A percentile compares a stretch with the other conserved stretches of the same genome.
These are phyloP conservation scores for Penicillium cinerascens DNA, from an alignment of 495 filamentous ascomycete genomes.

Conservation along the genomic window DNA sequence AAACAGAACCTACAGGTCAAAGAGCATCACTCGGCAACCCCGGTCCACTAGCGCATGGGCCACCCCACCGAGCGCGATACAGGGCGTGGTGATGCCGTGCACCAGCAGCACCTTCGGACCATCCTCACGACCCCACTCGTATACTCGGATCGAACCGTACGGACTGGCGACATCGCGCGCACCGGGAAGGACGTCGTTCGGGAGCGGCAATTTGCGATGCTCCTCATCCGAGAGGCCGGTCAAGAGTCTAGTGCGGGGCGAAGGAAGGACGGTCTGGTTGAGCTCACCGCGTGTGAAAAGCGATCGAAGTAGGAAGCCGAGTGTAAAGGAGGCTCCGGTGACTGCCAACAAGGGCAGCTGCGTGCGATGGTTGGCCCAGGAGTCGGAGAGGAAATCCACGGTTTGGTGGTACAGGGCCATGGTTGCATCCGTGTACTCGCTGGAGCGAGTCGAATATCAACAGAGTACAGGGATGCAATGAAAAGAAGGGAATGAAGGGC, in stretches of 20 bases:
- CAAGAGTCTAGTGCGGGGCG: constrained; percentile 46
- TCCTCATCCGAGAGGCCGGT: constrained; percentile 46
- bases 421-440: constrained; percentile 10
- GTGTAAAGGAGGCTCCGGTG: constrained; percentile 39
- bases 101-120: constrained; percentile 77
- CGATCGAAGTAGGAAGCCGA: constrained; percentile 39
- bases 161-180: constrained; percentile 68
- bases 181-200: constrained; percentile 70
- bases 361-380: constrained; percentile 34
- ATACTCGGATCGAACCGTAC: constrained; percentile 77
- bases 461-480: background rate
- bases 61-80: constrained; percentile 64
- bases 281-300: constrained; percentile 20
- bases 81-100: constrained; percentile 85
- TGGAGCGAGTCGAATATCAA: constrained; percentile 2
- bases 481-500: background rate
- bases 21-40: constrained; percentile 81
- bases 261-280: constrained; percentile 32
- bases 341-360: constrained; percentile 42
- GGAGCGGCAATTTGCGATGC: constrained; percentile 58
- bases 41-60: constrained; percentile 66
- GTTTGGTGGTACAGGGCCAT: constrained; percentile 42
- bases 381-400: constrained; percentile 37
- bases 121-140: constrained; percentile 84
- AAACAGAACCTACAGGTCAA: constrained; percentile 49